These are phyloP conservation scores for Macrolepiota fuliginosa DNA, from an alignment of 768 basidiomycete species.

Conservation along the genomic window DNA sequence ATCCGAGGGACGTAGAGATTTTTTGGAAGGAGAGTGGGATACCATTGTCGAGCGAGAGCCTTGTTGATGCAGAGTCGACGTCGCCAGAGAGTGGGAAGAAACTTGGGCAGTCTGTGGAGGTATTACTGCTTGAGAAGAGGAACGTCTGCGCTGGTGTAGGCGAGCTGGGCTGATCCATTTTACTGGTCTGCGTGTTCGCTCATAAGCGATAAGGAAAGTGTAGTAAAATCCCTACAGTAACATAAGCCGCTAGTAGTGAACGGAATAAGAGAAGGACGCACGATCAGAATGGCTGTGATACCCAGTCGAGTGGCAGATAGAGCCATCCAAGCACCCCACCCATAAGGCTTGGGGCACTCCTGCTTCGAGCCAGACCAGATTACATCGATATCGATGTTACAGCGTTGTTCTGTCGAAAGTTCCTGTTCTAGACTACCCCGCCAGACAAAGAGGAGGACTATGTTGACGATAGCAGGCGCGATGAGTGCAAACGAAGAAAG, in stretches of 20 bases:
- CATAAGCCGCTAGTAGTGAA: slow-evolving; percentile 5
- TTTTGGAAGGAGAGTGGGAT: slow-evolving; percentile 7
- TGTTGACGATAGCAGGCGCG: slow-evolving; percentile 51
- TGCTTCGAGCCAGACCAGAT: slow-evolving; percentile 50
- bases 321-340: slow-evolving; percentile 55
- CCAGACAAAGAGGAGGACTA: slow-evolving; percentile 56
- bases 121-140: not conserved
- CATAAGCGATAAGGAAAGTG: slow-evolving; percentile 20
- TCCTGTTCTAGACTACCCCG: slow-evolving; percentile 34
- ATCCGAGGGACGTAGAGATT: slow-evolving; percentile 3
- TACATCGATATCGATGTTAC: slow-evolving; percentile 63
- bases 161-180: slow-evolving; percentile 12
- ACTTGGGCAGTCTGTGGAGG: not conserved
- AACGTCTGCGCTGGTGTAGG: slow-evolving; percentile 14
- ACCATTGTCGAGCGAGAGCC: slow-evolving; percentile 14
- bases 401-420: slow-evolving; percentile 41
- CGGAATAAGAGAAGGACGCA: slow-evolving; percentile 30
- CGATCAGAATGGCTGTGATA: slow-evolving; percentile 50
- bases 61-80: not conserved
- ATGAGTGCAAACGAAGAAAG: slow-evolving; percentile 47
- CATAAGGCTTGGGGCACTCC: slow-evolving; percentile 28
- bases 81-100: not conserved
- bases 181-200: slow-evolving; percentile 22
- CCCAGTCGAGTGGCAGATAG: slow-evolving; percentile 51
- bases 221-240: slow-evolving; percentile 8